These are phyloP conservation scores for Madurella mycetomatis DNA, from an alignment of 2,329 filamentous ascomycete species.

Conservation along the genomic window DNA sequence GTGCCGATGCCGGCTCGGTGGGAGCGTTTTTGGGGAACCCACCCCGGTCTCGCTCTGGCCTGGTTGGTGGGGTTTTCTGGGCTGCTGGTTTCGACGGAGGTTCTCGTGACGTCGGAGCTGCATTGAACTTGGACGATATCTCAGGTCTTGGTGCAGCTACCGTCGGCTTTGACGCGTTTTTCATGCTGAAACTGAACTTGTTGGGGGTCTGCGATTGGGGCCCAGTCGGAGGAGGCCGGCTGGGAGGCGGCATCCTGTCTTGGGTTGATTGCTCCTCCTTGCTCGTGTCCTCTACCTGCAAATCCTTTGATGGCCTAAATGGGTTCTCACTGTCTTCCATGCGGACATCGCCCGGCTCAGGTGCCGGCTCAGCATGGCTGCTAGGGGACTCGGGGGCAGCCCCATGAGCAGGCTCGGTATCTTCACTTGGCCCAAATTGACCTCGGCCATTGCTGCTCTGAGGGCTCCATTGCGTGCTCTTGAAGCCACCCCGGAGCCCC, in stretches of 20 bases:
- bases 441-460: slow-evolving; percentile 35
- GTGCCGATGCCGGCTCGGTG: slow-evolving; percentile 48
- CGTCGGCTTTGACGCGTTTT: slow-evolving; percentile 60
- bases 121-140: slow-evolving; percentile 66
- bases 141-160: slow-evolving; percentile 58
- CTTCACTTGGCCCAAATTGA: slow-evolving; percentile 28
- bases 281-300: slow-evolving; percentile 59
- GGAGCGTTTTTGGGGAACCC: slow-evolving; percentile 23
- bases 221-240: slow-evolving; percentile 49
- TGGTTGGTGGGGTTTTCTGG: slow-evolving; percentile 32
- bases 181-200: slow-evolving; percentile 93
- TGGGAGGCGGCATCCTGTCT: slow-evolving; percentile 52
- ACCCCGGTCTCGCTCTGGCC: slow-evolving; percentile 20
- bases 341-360: slow-evolving; percentile 35
- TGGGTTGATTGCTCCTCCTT: slow-evolving; percentile 41
- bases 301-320: slow-evolving; percentile 60
- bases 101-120: slow-evolving; percentile 49
- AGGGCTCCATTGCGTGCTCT: slow-evolving; percentile 66
- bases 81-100: slow-evolving; percentile 19
- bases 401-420: slow-evolving; percentile 30
- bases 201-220: slow-evolving; percentile 49
- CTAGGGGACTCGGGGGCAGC: slow-evolving; percentile 29
- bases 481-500: slow-evolving; percentile 57
- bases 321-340: slow-evolving; percentile 52
- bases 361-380: slow-evolving; percentile 26